Evolutionary conservation across 768 basidiomycete genomes (phyloP).

Genomic region (Mycena floridula): DNA sequence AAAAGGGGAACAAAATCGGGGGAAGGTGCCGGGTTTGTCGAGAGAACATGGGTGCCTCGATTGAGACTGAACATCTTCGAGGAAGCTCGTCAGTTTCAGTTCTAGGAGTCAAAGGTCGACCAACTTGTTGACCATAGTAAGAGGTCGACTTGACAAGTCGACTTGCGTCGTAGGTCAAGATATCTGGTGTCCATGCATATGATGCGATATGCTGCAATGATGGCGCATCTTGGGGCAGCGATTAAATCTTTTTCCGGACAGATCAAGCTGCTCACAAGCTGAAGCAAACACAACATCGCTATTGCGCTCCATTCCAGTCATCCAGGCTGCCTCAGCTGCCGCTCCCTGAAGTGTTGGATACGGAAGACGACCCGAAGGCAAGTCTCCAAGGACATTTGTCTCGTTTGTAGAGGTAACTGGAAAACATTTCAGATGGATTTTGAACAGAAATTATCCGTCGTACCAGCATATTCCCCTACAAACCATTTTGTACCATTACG

Average conservation of each 20-base stretch:
- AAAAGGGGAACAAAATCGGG: constrained; percentile 23
- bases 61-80: constrained; percentile 30
- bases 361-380: constrained; percentile 22
- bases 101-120: neutral
- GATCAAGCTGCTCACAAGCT: constrained; percentile 29
- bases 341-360: constrained; percentile 32
- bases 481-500: constrained; percentile 51
- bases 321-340: constrained; percentile 50
- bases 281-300: constrained; percentile 53
- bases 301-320: constrained; percentile 55
- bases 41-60: constrained; percentile 25
- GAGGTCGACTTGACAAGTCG: constrained; percentile 27
- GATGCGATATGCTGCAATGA: constrained; percentile 26
- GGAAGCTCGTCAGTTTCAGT: neutral
- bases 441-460: constrained; percentile 18
- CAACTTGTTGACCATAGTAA: constrained; percentile 32
- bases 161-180: constrained; percentile 31
- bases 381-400: constrained; percentile 19
- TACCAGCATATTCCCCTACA: constrained; percentile 51
- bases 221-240: neutral
- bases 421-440: neutral
- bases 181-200: constrained; percentile 33
- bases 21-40: constrained; percentile 20
- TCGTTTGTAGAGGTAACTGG: constrained; percentile 27
- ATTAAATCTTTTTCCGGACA: too few relatives aligned